Evolutionary conservation across 495 filamentous ascomycete genomes (phyloP).

Genomic region (Xylaria longipes): DNA sequence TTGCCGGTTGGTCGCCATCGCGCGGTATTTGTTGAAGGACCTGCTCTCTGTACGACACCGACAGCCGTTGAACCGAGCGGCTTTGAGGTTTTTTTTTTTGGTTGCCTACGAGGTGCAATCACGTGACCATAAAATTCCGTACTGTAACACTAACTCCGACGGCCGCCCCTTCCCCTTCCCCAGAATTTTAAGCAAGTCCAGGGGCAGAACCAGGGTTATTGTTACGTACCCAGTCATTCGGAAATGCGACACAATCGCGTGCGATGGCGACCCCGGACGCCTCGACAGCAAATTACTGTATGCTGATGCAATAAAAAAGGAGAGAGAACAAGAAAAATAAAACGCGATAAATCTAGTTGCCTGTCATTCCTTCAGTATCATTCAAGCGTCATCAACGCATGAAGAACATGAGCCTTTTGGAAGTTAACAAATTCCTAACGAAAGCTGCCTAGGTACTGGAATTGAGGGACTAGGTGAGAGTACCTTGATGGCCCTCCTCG

Average conservation of each 20-base stretch:
- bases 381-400: neutral
- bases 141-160: neutral
- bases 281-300: neutral
- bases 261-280: conserved; percentile 19
- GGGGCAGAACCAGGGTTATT: no score
- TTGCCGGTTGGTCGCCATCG: neutral
- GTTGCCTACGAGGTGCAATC: neutral
- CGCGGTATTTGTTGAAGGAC: neutral
- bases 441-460: neutral
- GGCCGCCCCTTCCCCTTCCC: conserved; percentile 9
- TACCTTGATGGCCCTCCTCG: neutral
- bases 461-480: neutral
- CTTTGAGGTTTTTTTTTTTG: conserved; percentile 3
- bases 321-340: neutral
- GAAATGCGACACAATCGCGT: conserved; percentile 23
- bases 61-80: conserved; percentile 21
- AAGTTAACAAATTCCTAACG: neutral
- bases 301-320: neutral
- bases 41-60: conserved; percentile 8
- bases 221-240: conserved; percentile 12
- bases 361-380: neutral
- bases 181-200: neutral
- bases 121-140: neutral
- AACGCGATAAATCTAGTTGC: neutral
- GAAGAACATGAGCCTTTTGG: neutral